Evolutionary conservation across 2,329 filamentous ascomycete genomes (phyloP).

Genomic region (Colletotrichum sp.): DNA sequence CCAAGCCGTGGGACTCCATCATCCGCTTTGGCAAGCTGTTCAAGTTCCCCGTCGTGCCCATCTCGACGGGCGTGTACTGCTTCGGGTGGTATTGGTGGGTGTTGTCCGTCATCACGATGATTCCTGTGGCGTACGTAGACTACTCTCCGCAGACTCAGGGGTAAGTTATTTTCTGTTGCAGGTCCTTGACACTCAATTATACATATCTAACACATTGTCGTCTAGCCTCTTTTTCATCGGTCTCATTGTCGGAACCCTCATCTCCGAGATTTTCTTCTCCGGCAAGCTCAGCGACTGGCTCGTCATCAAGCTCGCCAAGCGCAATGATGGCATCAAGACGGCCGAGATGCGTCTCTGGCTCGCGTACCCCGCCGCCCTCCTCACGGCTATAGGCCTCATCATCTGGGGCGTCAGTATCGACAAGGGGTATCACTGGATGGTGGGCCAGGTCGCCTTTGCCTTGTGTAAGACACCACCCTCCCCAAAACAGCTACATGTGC

Average conservation of each 20-base stretch:
- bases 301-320: constrained; percentile 47
- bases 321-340: constrained; percentile 44
- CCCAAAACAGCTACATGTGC: accelerated
- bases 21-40: constrained; percentile 52
- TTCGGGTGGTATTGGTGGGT: constrained; percentile 65
- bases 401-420: constrained; percentile 62
- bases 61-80: constrained; percentile 53
- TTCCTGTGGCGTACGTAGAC: constrained; percentile 55
- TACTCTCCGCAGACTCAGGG: constrained; percentile 55
- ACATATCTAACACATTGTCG: neutral
- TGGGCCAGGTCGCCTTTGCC: constrained; percentile 60
- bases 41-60: constrained; percentile 46
- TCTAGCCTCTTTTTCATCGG: constrained; percentile 54
- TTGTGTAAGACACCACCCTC: constrained; percentile 44
- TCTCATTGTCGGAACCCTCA: constrained; percentile 55
- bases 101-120: constrained; percentile 55
- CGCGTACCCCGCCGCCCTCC: constrained; percentile 54
- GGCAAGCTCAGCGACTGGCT: constrained; percentile 58
- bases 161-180: constrained; percentile 10
- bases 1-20: constrained; percentile 49
- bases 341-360: constrained; percentile 63
- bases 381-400: constrained; percentile 53
- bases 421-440: constrained; percentile 58
- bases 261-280: constrained; percentile 56
- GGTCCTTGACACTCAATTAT: neutral